Base-by-base conservation (phyloP, 768 basidiomycete genomes). In the Mycena maculata region DNA sequence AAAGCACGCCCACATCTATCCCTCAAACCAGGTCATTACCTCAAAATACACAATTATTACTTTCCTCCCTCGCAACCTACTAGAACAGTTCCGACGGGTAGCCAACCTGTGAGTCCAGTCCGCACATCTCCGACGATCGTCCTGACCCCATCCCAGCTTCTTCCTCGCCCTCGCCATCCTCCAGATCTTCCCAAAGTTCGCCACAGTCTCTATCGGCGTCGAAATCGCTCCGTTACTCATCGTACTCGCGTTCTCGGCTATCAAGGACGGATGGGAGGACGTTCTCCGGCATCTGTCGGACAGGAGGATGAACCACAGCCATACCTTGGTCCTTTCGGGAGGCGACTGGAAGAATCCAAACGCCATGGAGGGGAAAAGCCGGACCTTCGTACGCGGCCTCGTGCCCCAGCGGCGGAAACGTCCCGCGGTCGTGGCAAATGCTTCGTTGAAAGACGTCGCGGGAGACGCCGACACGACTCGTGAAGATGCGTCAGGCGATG, bases 241-340 rank as follows among this genome's bases (percentile, higher is more conserved):
- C 75, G 94, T 99, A 39, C 81, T 99, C 54, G 82, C 82, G 28
- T 93, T 99, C 74, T 96, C 96, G 0, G 96, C 90, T 0, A 70
- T 90, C 63, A 99, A 99, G 80, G 98, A 99, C 80, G 96, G 86
- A 0, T 99, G 97, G 78, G 98, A 99, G 78, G 98, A 99, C 77
- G 80, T 98, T 71, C 98, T 98, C 76, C 93, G 98, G 1, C 98
- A 99, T 76, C 95, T 98, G 80, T 93, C 94, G 0, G 98, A 99
- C 80, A 86, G 90, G 16, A 80, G 80, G 42, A 91, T 96, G 62
- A 99, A 99, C 76, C 88, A 92, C 72, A 86, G 90, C n/a, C 77
- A 74, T 12, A 80, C 89, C 16, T 89, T 89, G 22, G 85, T 90
- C 11, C 85, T 98, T 28, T 74, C 84, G 0, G 91, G 92, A 5